Conservation (phyloP, 2,329 filamentous ascomycete genomes). For the Hymenotorrendiella dingleyae region DNA sequence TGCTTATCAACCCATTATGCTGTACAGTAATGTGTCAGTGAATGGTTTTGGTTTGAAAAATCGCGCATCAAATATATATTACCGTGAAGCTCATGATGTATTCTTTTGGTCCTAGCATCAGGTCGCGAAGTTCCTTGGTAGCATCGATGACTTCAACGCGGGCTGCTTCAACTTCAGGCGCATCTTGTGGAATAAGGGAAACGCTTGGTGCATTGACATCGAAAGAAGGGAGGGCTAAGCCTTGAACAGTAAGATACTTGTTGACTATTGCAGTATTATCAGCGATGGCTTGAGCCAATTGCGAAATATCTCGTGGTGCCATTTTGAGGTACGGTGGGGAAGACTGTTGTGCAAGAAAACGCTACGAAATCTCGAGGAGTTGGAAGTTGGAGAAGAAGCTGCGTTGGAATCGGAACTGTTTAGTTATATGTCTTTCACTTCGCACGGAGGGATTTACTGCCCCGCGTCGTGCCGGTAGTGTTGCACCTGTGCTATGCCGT, state of each 20-base stretch:
- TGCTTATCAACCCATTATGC: conserved; percentile 5
- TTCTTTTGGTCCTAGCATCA: conserved; percentile 5
- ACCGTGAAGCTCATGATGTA: conserved; percentile 3
- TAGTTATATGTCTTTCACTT: too few species aligned
- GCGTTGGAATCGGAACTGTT: too few species aligned
- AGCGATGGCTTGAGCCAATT: neutral
- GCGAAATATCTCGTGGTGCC: neutral
- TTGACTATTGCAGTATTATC: neutral
- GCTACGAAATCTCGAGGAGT: too few species aligned
- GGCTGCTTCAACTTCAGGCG: conserved; percentile 1
- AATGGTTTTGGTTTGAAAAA: too few species aligned
- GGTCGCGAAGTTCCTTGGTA: neutral
- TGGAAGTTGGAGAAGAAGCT: too few species aligned
- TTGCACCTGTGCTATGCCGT: too few species aligned
- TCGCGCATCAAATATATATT: too few species aligned
- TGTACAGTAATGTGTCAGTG: neutral
- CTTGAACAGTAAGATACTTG: neutral
- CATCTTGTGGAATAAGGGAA: neutral
- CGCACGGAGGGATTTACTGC: too few species aligned
- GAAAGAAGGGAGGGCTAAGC: neutral
- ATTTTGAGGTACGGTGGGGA: too few species aligned
- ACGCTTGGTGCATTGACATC: conserved; percentile 1
- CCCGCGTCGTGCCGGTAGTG: too few species aligned
- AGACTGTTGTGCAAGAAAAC: too few species aligned
- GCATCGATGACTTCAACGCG: conserved; percentile 1